Base-by-base conservation (phyloP, 129 eudicot species). In the Dittrichia graveolens region DNA sequence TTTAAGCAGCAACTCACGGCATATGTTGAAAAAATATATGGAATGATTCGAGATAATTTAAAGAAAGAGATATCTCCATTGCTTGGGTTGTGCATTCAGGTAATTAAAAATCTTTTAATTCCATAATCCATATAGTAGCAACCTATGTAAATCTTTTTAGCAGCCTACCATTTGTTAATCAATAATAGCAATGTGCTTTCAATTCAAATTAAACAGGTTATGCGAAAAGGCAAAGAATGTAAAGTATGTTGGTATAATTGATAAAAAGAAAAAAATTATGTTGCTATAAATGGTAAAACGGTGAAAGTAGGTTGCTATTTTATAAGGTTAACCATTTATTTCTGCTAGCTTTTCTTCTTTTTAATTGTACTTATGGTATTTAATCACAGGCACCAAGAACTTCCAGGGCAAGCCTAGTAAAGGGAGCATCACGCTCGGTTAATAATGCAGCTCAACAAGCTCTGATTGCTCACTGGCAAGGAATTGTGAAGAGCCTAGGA, bases 1-100 rank as follows among this genome's bases (percentile, higher is more conserved):
- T 94, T 94, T 70, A 94, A 94, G 84, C 98, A 94, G 75, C 98
- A 94, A 75, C 97, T 94, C 73, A 94, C 98, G 9, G 98, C 98
- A 37, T 94, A 85, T 76, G 98, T 94, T 0, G 98, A 94, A 72
- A 94, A 94, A 75, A 81, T 94, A 35, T 94, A 94, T 66, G 98
- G 98, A 79, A 82, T 94, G 95, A 94, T 94, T 50, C 71, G 98
- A 40, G 98, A 94, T 80, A 94, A 90, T 83, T 64, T 94, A 46
- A 94, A 94, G 79, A 94, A 94, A 77, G 98, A 94, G 74, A 94
- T 94, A 70, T 94, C 98, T 40, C 98, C 98, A 6, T 67, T 76
- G 11, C 60, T 76, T 12, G 80, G 80, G 50, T 14, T 76, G 68
- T 76, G 80, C 46, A 58, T 94, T 60, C 98, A 94, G 96, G 98